These are phyloP conservation scores for Eruca vesicaria DNA, from an alignment of 441 rosid species.

Conservation along the genomic window DNA sequence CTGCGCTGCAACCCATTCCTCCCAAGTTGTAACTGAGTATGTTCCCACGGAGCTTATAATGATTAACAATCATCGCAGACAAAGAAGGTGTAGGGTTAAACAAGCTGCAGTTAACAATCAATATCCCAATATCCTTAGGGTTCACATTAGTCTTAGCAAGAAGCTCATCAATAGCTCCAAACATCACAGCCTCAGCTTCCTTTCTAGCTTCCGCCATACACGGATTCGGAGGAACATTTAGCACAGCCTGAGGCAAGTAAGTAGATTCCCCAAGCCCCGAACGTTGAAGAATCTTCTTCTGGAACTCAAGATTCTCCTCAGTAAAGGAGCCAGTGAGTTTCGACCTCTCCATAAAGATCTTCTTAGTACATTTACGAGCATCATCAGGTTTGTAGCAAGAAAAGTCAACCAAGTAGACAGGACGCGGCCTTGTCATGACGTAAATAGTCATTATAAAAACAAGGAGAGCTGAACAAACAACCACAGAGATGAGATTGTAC, in stretches of 20 bases:
- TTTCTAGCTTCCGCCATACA: slow-evolving; percentile 53
- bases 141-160: slow-evolving; percentile 21
- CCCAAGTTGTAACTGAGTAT: slow-evolving; percentile 57
- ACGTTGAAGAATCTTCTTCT: slow-evolving; percentile 51
- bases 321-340: slow-evolving; percentile 41
- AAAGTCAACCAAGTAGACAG: slow-evolving; percentile 52
- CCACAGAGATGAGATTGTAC: slow-evolving; percentile 50
- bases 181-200: slow-evolving; percentile 51
- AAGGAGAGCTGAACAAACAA: slow-evolving; percentile 48
- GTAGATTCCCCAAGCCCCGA: slow-evolving; percentile 58
- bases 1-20: slow-evolving; percentile 67
- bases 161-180: slow-evolving; percentile 32
- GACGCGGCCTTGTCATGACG: slow-evolving; percentile 50
- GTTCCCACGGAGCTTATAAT: slow-evolving; percentile 33
- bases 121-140: slow-evolving; percentile 29
- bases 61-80: slow-evolving; percentile 31
- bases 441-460: slow-evolving; percentile 50
- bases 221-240: slow-evolving; percentile 51
- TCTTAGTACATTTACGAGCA: slow-evolving; percentile 47
- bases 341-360: slow-evolving; percentile 45
- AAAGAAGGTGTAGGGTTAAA: slow-evolving; percentile 32
- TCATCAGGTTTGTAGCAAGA: slow-evolving; percentile 54
- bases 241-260: slow-evolving; percentile 55
- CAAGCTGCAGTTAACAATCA: slow-evolving; percentile 29
- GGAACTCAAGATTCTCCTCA: slow-evolving; percentile 51